These are phyloP conservation scores for Eucalyptus dawsonii DNA, from an alignment of 345 rosid genomes.

Conservation along the genomic window DNA sequence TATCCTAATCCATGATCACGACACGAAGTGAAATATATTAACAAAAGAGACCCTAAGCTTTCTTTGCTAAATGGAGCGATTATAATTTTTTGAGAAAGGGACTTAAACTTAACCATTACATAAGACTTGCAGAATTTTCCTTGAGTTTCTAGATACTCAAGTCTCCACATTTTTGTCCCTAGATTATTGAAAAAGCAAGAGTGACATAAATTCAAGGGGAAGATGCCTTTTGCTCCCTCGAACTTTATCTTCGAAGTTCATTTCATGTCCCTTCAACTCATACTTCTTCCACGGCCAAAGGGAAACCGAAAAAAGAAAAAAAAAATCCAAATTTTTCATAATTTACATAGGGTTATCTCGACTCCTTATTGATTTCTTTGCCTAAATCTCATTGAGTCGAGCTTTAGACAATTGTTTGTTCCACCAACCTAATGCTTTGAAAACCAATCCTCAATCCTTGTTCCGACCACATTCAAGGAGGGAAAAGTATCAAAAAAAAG, in stretches of 20 bases:
- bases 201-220: neutral
- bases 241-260: no score
- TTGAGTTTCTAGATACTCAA: neutral
- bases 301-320: accelerated
- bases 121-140: accelerated
- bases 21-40: accelerated
- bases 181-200: neutral
- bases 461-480: accelerated
- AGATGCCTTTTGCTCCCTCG: neutral
- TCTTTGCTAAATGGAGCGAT: neutral
- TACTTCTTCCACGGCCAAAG: no score
- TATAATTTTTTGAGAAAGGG: accelerated
- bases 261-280: no score
- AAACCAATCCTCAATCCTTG: no score
- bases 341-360: accelerated
- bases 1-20: accelerated
- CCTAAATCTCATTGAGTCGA: accelerated
- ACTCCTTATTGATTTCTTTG: neutral
- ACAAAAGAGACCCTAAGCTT: neutral
- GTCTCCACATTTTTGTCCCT: neutral
- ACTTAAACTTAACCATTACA: accelerated
- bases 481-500: accelerated
- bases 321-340: neutral
- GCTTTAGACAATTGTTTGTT: neutral
- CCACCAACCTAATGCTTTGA: neutral